Evolutionary conservation across 768 basidiomycete species (phyloP).

Genomic region (Cubamyces sp.): DNA sequence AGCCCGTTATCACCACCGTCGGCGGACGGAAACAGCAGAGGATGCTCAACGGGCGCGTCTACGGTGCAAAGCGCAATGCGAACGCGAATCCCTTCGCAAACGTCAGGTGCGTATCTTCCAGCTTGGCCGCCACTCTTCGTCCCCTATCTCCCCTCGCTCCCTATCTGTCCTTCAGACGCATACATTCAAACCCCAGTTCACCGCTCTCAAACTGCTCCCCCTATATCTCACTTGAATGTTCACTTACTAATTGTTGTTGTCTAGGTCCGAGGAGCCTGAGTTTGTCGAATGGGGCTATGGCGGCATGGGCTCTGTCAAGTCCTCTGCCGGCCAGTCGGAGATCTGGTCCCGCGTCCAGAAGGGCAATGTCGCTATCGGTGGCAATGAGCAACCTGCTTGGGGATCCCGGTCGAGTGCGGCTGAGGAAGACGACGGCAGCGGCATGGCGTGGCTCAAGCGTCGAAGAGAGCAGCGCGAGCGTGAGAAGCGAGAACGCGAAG

Average conservation of each 20-base stretch:
- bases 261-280: conserved; percentile 64
- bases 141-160: not conserved
- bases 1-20: conserved; percentile 2
- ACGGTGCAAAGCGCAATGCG: conserved; percentile 50
- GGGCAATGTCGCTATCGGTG: conserved; percentile 28
- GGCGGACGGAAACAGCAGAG: conserved; percentile 28
- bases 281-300: conserved; percentile 95
- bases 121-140: not conserved
- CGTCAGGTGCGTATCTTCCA: conserved; percentile 33
- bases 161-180: not conserved
- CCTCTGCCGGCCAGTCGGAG: conserved; percentile 19
- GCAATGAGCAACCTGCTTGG: conserved; percentile 10
- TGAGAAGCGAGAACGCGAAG: conserved; percentile 50
- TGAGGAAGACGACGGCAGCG: conserved; percentile 82
- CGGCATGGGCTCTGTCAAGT: conserved; percentile 64
- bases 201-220: not conserved
- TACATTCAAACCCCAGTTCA: not conserved
- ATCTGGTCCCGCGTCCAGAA: conserved; percentile 32
- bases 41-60: conserved; percentile 88
- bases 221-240: not conserved
- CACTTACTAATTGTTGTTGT: not conserved
- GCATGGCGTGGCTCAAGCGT: conserved; percentile 80
- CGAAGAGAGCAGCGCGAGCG: conserved; percentile 62
- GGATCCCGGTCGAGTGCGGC: not conserved
- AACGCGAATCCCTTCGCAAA: conserved; percentile 64